phyloP scores from a whole-genome alignment of 2,329 filamentous ascomycete genomes.

The Sarocladium oryzae region DNA sequence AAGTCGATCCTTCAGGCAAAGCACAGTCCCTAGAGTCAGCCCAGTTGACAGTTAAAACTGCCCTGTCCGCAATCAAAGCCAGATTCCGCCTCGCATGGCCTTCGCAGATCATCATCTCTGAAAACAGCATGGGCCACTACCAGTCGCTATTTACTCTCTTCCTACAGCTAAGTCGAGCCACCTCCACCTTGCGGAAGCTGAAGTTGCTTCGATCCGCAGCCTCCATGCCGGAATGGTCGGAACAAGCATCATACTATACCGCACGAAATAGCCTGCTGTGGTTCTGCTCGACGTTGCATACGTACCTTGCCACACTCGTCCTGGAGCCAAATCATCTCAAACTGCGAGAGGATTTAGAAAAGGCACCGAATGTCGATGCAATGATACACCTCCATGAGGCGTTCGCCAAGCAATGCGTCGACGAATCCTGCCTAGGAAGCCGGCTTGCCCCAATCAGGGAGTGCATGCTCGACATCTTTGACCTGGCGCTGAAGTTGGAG shows the following conservation, averaged over 20 bases:
- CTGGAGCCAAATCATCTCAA: conserved; percentile 52
- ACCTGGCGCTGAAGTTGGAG: conserved; percentile 65
- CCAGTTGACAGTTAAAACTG: conserved; percentile 43
- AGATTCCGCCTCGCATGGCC: conserved; percentile 63
- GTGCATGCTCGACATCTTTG: conserved; percentile 67
- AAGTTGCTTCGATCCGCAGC: conserved; percentile 34
- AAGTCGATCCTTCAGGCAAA: conserved; percentile 26
- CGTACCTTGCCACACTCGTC: conserved; percentile 69
- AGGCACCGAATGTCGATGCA: conserved; percentile 67
- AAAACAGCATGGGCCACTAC: conserved; percentile 58
- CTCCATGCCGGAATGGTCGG: conserved; percentile 23
- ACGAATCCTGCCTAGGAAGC: conserved; percentile 62
- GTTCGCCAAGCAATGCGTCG: conserved; percentile 57
- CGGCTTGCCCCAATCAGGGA: conserved; percentile 66
- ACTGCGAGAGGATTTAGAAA: conserved; percentile 51
- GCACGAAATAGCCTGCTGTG: conserved; percentile 67
- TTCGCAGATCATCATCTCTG: conserved; percentile 65
- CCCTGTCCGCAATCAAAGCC: conserved; percentile 57
- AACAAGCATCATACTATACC: conserved; percentile 46
- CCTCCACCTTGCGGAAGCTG: conserved; percentile 55
- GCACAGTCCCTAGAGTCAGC: not conserved
- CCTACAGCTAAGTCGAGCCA: conserved; percentile 69
- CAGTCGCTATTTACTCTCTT: conserved; percentile 69
- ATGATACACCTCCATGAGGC: conserved; percentile 67
- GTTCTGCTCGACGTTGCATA: conserved; percentile 69